Evolutionary conservation across 768 basidiomycete species (phyloP).

Genomic region (Phlegmacium glaucopus): DNA sequence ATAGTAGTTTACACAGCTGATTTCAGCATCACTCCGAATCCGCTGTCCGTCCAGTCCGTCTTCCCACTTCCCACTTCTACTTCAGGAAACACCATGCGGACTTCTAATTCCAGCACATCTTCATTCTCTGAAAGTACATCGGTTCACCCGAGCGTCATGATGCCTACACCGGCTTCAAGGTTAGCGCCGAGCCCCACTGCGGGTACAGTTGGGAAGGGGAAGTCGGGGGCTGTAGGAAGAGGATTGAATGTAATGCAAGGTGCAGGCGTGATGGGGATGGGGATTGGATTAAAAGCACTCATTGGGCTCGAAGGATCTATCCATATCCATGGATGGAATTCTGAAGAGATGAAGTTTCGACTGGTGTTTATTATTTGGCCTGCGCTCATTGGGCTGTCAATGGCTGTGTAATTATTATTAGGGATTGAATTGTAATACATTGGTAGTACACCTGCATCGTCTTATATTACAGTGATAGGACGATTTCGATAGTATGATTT

Average conservation of each 20-base stretch:
- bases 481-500: no score
- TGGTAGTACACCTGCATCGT: no score
- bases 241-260: background rate
- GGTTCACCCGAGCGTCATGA: no score
- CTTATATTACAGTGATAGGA: no score
- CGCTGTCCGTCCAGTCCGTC: slow-evolving; percentile 11
- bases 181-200: background rate
- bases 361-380: slow-evolving; percentile 55
- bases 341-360: slow-evolving; percentile 40
- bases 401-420: slow-evolving; percentile 38
- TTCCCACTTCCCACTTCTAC: slow-evolving; percentile 7
- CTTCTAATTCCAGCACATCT: background rate
- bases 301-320: background rate
- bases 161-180: background rate
- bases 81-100: background rate
- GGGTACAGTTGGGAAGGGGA: background rate
- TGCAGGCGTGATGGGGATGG: no score
- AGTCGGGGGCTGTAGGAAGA: background rate
- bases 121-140: background rate
- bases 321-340: slow-evolving; percentile 8
- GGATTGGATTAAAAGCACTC: background rate
- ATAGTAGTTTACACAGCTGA: slow-evolving; percentile 45
- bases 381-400: slow-evolving; percentile 49
- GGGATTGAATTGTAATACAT: no score
- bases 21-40: slow-evolving; percentile 38